Percentiles rank a stretch among this genome's conserved stretches.
These are phyloP conservation scores for Helianthus tuberosus DNA, from an alignment of 129 eudicot genomes.

Conservation along the genomic window DNA sequence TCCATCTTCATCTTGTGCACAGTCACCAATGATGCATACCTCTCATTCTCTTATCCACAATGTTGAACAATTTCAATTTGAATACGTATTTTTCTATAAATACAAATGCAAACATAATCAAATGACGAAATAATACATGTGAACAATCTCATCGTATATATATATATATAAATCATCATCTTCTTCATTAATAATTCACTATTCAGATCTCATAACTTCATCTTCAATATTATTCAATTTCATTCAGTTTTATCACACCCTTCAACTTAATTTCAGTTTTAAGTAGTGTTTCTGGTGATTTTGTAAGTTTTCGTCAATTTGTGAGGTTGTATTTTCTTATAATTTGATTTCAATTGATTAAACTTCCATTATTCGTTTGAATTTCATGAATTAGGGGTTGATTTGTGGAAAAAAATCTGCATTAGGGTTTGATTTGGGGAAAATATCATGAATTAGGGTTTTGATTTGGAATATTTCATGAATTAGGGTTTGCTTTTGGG, in stretches of 20 bases:
- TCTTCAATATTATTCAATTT: neutral
- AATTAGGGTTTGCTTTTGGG: neutral
- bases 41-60: constrained; percentile 32
- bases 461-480: neutral
- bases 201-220: constrained; percentile 18
- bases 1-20: constrained; percentile 28
- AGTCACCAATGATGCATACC: constrained; percentile 27
- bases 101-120: neutral
- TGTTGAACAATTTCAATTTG: constrained; percentile 15
- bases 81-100: neutral
- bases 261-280: neutral
- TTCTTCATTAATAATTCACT: neutral
- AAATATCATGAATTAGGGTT: no score
- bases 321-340: neutral
- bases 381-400: neutral
- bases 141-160: no score
- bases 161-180: constrained; percentile 11
- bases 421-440: constrained; percentile 22
- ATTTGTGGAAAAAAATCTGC: neutral
- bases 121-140: neutral
- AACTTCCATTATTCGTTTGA: constrained; percentile 12
- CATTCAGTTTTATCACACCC: constrained; percentile 20
- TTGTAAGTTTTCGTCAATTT: constrained; percentile 14
- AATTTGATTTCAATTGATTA: constrained; percentile 14
- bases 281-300: neutral